Evolutionary conservation across 306 rosid species (phyloP).

Genomic region (Morella rubra): DNA sequence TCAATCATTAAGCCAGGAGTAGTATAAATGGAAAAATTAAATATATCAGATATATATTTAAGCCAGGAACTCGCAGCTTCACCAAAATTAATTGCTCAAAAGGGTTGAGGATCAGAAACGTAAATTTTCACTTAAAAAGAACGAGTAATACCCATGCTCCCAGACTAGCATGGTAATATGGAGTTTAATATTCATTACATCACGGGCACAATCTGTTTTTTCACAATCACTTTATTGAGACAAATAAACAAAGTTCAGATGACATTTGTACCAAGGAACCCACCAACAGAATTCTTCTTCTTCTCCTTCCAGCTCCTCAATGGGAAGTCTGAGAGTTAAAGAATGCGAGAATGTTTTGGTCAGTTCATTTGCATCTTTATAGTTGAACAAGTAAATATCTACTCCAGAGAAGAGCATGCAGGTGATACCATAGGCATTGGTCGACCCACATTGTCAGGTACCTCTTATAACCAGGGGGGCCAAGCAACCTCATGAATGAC

Average conservation of each 20-base stretch:
- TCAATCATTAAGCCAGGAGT: no score
- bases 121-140: not conserved
- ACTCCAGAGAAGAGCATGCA: not conserved
- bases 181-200: conserved; percentile 9
- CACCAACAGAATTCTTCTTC: conserved; percentile 5
- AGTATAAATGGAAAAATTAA: no score
- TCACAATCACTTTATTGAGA: conserved; percentile 33
- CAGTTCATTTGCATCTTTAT: not conserved
- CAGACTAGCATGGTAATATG: not conserved
- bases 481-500: not conserved
- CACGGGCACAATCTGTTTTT: conserved; percentile 11
- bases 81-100: not conserved
- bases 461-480: not conserved
- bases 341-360: not conserved
- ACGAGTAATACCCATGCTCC: not conserved
- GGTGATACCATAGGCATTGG: no score
- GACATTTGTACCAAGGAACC: conserved; percentile 6
- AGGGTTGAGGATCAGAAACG: not conserved
- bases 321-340: conserved; percentile 15
- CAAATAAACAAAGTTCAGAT: conserved; percentile 15
- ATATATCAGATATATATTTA: no score
- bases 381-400: not conserved
- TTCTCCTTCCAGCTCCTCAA: conserved; percentile 4
- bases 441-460: no score
- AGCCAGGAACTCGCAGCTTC: no score